Percentiles rank a stretch among this genome's conserved stretches.
Conservation (phyloP, 495 filamentous ascomycete species). For the Cudoniella acicularis region DNA sequence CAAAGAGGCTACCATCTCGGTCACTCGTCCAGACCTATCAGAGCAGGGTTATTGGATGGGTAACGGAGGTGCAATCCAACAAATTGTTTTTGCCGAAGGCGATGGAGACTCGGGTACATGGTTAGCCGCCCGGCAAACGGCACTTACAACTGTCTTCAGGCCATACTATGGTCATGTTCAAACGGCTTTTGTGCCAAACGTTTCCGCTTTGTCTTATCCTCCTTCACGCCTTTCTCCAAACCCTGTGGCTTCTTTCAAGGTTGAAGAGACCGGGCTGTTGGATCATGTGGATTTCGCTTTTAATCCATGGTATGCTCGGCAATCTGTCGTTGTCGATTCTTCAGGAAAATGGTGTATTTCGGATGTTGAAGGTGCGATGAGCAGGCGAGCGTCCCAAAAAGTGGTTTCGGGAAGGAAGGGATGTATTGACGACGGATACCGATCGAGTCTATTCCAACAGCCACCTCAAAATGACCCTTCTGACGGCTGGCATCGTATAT, state of each 20-base stretch:
- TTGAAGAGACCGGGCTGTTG: slow-evolving; percentile 49
- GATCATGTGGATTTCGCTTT: slow-evolving; percentile 72
- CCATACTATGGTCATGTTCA: slow-evolving; percentile 38
- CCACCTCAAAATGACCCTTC: slow-evolving; percentile 17
- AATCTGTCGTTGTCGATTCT: slow-evolving; percentile 68
- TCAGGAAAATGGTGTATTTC: slow-evolving; percentile 73
- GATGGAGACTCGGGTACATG: slow-evolving; percentile 46
- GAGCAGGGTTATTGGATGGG: slow-evolving; percentile 54
- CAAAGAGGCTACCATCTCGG: slow-evolving; percentile 32
- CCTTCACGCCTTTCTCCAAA: slow-evolving; percentile 58
- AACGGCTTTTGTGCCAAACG: neutral
- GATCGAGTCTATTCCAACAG: slow-evolving; percentile 14
- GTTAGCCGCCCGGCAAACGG: slow-evolving; percentile 59
- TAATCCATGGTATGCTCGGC: slow-evolving; percentile 64
- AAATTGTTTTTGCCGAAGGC: slow-evolving; percentile 61
- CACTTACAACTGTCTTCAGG: slow-evolving; percentile 54
- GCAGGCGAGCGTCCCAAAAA: neutral
- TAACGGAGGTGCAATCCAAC: slow-evolving; percentile 55
- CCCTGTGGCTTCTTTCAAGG: slow-evolving; percentile 53
- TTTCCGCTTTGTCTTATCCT: neutral
- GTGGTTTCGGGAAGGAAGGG: slow-evolving; percentile 9
- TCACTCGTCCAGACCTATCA: slow-evolving; percentile 33
- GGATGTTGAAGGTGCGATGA: slow-evolving; percentile 45
- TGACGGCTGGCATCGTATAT: slow-evolving; percentile 50
- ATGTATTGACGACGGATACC: slow-evolving; percentile 22